Evolutionary conservation across 176 grass and related monocot genomes (phyloP).

Genomic region (Tuctoria greenei): DNA sequence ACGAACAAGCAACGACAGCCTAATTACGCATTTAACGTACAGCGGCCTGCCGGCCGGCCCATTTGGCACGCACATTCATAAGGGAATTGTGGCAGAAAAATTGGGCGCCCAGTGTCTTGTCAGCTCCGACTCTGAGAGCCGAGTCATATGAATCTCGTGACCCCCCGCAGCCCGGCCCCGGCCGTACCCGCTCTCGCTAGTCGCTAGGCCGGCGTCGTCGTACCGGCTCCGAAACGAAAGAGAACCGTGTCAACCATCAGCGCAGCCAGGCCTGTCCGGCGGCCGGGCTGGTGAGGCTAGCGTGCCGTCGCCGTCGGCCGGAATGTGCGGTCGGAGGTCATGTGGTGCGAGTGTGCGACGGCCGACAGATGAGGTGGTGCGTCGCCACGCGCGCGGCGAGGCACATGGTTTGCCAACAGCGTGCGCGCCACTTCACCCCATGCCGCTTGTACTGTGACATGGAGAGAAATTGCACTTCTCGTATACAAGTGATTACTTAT

Average conservation of each 20-base stretch:
- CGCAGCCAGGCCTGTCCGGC: neutral
- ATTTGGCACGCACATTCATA: neutral
- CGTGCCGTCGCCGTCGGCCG: neutral
- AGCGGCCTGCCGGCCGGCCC: neutral
- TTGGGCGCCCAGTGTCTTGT: neutral
- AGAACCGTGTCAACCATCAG: neutral
- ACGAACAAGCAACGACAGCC: neutral
- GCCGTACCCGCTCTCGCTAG: neutral
- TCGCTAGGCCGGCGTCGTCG: neutral
- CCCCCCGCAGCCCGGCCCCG: too few relatives aligned
- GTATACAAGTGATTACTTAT: too few relatives aligned
- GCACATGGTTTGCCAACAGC: slow-evolving; percentile 1
- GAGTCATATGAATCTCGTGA: slow-evolving; percentile 20
- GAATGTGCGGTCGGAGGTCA: neutral
- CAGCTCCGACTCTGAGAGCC: neutral
- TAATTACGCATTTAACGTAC: neutral
- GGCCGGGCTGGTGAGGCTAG: neutral
- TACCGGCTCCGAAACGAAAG: neutral
- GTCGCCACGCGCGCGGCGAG: neutral
- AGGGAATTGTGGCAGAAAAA: slow-evolving; percentile 16
- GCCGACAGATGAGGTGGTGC: slow-evolving; percentile 4
- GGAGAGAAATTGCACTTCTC: too few relatives aligned
- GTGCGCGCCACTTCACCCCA: neutral
- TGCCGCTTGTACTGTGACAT: too few relatives aligned
- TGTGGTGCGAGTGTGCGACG: neutral